A percentile compares a stretch with the other conserved stretches of the same genome.
phyloP scores from a whole-genome alignment of 257 asterid genomes.

The Oldenlandia corymbosa region DNA sequence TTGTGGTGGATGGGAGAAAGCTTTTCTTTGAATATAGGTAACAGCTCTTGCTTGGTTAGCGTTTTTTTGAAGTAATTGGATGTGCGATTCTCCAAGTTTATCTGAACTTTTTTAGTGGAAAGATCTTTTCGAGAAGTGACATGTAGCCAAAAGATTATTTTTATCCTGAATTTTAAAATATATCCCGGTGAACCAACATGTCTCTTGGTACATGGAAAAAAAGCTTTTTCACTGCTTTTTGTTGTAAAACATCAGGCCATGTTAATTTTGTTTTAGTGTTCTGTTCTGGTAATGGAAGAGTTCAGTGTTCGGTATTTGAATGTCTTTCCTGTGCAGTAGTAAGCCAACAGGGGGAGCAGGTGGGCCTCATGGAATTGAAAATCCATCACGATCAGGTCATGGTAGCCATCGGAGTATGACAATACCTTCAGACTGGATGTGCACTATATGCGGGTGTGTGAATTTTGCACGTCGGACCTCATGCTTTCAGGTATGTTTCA shows the following conservation, averaged over 20 bases:
- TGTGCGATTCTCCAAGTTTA: not conserved
- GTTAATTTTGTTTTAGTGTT: too few relatives aligned
- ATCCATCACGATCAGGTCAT: conserved; percentile 65
- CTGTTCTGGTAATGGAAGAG: not conserved
- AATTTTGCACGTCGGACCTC: conserved; percentile 96
- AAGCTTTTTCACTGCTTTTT: too few relatives aligned
- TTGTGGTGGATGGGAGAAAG: conserved; percentile 86
- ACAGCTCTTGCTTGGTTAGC: conserved; percentile 10
- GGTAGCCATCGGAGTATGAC: conserved; percentile 60
- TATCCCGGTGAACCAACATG: not conserved
- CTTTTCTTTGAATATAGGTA: conserved; percentile 94
- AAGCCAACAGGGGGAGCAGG: conserved; percentile 76
- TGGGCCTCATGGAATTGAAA: conserved; percentile 56
- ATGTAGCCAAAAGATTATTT: not conserved
- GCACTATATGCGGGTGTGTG: conserved; percentile 89
- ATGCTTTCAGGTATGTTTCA: conserved; percentile 85
- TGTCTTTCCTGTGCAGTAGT: conserved; percentile 62
- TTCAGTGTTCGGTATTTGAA: conserved; percentile 3
- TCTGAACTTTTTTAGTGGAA: not conserved
- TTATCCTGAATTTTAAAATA: too few relatives aligned
- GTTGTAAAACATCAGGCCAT: too few relatives aligned
- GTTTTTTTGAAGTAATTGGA: conserved; percentile 5
- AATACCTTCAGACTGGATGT: conserved; percentile 96
- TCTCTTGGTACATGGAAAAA: not conserved
- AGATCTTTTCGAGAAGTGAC: not conserved